Conservation (phyloP, 129 eudicot genomes). For the Artemisia annua region DNA sequence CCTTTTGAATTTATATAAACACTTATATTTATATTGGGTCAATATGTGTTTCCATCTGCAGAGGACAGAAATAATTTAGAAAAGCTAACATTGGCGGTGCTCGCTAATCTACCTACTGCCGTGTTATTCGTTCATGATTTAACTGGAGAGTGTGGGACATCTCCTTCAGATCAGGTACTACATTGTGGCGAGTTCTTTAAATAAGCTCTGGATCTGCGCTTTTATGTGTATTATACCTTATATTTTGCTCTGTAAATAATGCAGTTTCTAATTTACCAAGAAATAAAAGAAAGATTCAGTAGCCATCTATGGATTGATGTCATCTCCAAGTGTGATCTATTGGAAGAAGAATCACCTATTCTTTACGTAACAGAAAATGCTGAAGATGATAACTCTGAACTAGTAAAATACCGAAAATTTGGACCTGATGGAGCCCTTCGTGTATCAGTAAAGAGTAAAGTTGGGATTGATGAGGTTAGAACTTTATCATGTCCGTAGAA, state of each 20-base stretch:
- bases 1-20: background rate
- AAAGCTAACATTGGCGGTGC: slow-evolving; percentile 91
- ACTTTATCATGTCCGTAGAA: background rate
- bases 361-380: slow-evolving; percentile 63
- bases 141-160: slow-evolving; percentile 96
- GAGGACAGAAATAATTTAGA: slow-evolving; percentile 96
- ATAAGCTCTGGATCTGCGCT: too few species aligned
- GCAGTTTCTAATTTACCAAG: slow-evolving; percentile 83
- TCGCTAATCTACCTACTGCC: slow-evolving; percentile 89
- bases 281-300: slow-evolving; percentile 68
- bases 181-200: background rate
- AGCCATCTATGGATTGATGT: slow-evolving; percentile 95
- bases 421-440: slow-evolving; percentile 86
- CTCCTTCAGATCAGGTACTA: slow-evolving; percentile 92
- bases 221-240: background rate
- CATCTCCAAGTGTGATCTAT: slow-evolving; percentile 85
- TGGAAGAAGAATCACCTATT: slow-evolving; percentile 68
- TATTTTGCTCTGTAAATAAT: slow-evolving; percentile 15
- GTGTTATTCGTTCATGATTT: slow-evolving; percentile 88
- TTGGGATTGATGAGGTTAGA: slow-evolving; percentile 71
- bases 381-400: slow-evolving; percentile 49
- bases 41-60: slow-evolving; percentile 41
- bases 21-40: background rate
- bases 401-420: slow-evolving; percentile 62
- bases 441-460: slow-evolving; percentile 67